These are phyloP conservation scores for Neurospora africana DNA, from an alignment of 495 filamentous ascomycete genomes.

Conservation along the genomic window DNA sequence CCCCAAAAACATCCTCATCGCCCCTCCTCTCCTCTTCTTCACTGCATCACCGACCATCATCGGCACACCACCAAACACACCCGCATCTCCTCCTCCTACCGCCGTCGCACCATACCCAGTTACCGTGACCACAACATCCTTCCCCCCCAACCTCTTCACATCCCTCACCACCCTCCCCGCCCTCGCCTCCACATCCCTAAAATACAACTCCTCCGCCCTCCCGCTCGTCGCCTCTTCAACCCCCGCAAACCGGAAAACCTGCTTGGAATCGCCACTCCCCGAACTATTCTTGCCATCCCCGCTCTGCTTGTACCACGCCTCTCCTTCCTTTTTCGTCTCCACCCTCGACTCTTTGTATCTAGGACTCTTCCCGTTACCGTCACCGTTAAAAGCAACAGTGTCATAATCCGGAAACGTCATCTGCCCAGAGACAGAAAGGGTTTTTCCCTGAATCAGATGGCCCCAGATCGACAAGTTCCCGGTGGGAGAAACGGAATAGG, in stretches of 20 bases:
- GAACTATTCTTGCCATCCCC: conserved; percentile 35
- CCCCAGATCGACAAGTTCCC: conserved; percentile 52
- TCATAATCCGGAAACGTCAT: conserved; percentile 42
- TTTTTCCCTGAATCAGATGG: conserved; percentile 47
- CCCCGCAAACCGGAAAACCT: conserved; percentile 43
- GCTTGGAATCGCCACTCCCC: conserved; percentile 43
- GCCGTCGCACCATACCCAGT: background rate
- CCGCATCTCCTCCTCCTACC: background rate
- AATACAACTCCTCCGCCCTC: conserved; percentile 4
- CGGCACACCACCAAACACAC: background rate
- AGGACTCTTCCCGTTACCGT: background rate
- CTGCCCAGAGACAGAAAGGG: conserved; percentile 39
- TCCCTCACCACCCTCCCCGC: conserved; percentile 22
- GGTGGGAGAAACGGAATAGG: conserved; percentile 31
- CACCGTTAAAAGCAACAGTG: conserved; percentile 30
- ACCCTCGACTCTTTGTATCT: conserved; percentile 33
- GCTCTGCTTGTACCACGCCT: conserved; percentile 38
- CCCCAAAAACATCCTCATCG: conserved; percentile 11
- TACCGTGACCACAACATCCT: background rate
- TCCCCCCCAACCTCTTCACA: conserved; percentile 14
- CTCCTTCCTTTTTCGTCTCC: conserved; percentile 45
- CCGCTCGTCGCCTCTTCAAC: no score
- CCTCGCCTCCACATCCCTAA: background rate
- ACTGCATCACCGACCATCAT: background rate
- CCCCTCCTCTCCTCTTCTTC: background rate